Evolutionary conservation across 1,284 basidiomycete species (phyloP).

Genomic region (Trametes hirsuta): DNA sequence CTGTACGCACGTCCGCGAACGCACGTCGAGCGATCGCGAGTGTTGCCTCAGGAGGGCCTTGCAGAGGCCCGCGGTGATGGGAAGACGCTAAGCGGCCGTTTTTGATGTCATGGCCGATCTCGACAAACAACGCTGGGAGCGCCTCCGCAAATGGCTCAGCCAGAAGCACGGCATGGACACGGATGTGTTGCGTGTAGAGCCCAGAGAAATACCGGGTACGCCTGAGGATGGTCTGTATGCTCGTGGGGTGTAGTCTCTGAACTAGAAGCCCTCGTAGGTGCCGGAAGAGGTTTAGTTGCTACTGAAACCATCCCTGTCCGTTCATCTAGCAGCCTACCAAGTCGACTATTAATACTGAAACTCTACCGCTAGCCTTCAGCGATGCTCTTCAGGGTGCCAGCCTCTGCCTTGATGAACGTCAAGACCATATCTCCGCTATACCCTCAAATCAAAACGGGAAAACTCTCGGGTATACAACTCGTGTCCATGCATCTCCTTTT

Average conservation of each 20-base stretch:
- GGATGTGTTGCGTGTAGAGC: constrained; percentile 47
- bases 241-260: background rate
- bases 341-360: background rate
- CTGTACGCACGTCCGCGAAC: background rate
- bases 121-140: constrained; percentile 48
- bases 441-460: constrained; percentile 35
- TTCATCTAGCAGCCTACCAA: background rate
- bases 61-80: background rate
- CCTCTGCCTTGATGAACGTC: constrained; percentile 69
- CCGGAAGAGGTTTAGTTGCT: constrained; percentile 75
- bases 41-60: background rate
- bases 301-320: constrained; percentile 48
- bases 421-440: constrained; percentile 63
- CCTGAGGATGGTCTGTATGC: background rate
- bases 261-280: constrained; percentile 43
- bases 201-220: constrained; percentile 37
- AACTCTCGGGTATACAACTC: constrained; percentile 58
- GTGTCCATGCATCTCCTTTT: constrained; percentile 55
- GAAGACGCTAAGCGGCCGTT: background rate
- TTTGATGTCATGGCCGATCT: constrained; percentile 18
- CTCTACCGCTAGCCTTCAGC: constrained; percentile 47
- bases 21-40: background rate
- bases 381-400: constrained; percentile 69
- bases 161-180: constrained; percentile 52
- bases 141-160: constrained; percentile 59